Evolutionary conservation across 2,329 filamentous ascomycete genomes (phyloP).

Genomic region (Trichophyton schoenleinii): DNA sequence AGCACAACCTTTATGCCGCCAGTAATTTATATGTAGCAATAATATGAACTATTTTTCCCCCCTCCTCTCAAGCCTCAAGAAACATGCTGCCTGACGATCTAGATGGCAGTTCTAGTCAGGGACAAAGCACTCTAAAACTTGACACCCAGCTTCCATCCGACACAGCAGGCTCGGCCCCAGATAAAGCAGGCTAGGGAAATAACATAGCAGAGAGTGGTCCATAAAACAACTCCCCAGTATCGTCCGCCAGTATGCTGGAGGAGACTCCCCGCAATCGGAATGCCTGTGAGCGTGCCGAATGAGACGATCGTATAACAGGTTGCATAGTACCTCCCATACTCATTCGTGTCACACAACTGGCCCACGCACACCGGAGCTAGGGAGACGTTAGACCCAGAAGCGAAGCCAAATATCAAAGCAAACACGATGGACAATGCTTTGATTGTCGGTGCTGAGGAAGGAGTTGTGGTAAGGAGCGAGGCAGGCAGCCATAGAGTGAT

Average conservation of each 20-base stretch:
- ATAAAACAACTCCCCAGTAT: slow-evolving; percentile 6
- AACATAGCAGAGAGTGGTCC: slow-evolving; percentile 2
- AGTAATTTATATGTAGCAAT: neutral
- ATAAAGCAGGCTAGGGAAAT: neutral
- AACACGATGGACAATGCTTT: slow-evolving; percentile 25
- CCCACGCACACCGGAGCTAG: slow-evolving; percentile 22
- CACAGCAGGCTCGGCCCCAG: slow-evolving; percentile 1
- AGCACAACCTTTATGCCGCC: too few relatives aligned
- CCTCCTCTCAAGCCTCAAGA: neutral
- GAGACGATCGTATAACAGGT: slow-evolving; percentile 18
- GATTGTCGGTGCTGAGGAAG: slow-evolving; percentile 30
- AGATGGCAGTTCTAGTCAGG: neutral
- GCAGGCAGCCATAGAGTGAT: slow-evolving; percentile 46
- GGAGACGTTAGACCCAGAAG: slow-evolving; percentile 20
- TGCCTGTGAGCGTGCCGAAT: slow-evolving; percentile 16
- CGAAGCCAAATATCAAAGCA: slow-evolving; percentile 18
- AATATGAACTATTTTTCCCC: neutral
- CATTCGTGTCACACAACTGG: slow-evolving; percentile 21
- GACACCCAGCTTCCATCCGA: slow-evolving; percentile 1
- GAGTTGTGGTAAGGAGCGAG: slow-evolving; percentile 4
- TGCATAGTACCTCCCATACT: slow-evolving; percentile 19
- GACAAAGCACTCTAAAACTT: neutral
- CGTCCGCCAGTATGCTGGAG: slow-evolving; percentile 10
- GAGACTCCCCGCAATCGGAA: slow-evolving; percentile 21
- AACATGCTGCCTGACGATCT: neutral